These are phyloP conservation scores for Cyphellophora europaea DNA, from an alignment of 2,329 filamentous ascomycete species.

Conservation along the genomic window DNA sequence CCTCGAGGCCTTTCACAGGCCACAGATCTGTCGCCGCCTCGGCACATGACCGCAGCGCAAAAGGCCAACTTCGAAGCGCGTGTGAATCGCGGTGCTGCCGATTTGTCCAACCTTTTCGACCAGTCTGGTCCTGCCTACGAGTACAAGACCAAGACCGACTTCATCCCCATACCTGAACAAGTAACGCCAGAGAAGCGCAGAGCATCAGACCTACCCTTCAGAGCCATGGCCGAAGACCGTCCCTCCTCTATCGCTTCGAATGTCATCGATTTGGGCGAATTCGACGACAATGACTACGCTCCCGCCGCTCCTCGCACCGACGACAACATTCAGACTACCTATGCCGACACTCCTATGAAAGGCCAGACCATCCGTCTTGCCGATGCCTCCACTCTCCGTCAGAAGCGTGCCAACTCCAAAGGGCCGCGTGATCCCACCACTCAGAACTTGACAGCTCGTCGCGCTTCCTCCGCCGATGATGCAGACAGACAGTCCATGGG, in stretches of 20 bases:
- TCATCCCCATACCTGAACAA: slow-evolving; percentile 31
- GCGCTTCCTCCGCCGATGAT: slow-evolving; percentile 19
- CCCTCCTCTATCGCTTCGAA: slow-evolving; percentile 39
- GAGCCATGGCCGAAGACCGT: slow-evolving; percentile 21
- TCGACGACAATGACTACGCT: slow-evolving; percentile 41
- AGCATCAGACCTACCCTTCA: slow-evolving; percentile 47
- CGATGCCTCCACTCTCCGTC: slow-evolving; percentile 46
- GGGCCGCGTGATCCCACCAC: slow-evolving; percentile 27
- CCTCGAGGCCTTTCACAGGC: slow-evolving; percentile 19
- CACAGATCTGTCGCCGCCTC: slow-evolving; percentile 14
- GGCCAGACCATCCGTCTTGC: slow-evolving; percentile 42
- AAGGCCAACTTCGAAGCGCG: slow-evolving; percentile 47
- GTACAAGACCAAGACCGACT: slow-evolving; percentile 45
- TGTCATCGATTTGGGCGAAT: slow-evolving; percentile 44
- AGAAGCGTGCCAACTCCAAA: slow-evolving; percentile 42
- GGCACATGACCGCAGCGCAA: slow-evolving; percentile 32
- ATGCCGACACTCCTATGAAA: slow-evolving; percentile 29
- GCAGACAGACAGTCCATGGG: slow-evolving; percentile 25
- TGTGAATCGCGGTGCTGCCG: slow-evolving; percentile 46
- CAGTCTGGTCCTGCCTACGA: slow-evolving; percentile 47
- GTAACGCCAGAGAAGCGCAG: slow-evolving; percentile 25
- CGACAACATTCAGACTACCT: slow-evolving; percentile 38
- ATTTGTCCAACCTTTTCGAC: slow-evolving; percentile 50
- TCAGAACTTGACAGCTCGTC: slow-evolving; percentile 22
- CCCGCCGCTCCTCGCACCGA: slow-evolving; percentile 33